Base-by-base conservation (phyloP, 345 rosid species). In the Brassica cretica region DNA sequence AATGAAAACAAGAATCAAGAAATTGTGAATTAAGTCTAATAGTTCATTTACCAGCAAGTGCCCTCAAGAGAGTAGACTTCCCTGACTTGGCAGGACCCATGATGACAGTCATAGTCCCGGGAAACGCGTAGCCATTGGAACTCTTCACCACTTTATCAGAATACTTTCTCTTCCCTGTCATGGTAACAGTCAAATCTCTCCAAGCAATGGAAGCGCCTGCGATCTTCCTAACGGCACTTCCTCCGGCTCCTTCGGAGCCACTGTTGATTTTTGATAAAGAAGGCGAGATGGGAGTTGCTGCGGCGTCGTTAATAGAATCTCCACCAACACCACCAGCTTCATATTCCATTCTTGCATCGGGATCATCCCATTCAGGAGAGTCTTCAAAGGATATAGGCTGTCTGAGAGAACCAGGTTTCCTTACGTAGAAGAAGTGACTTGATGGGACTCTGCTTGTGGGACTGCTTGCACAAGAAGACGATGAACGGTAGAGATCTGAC, bases 11-110 rank as follows among this genome's bases (percentile, higher is more conserved):
- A 58, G 21, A 68, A 35, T 19, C 2, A 44, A 8, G 6, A 56
- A 56, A 2, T 1, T 5, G 15, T 46, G 39, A 1, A 14, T 0
- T 14, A 15, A 41, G 24, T 21, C 6, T 49, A 32, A 32, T 46
- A 46, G 4, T 39, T 21, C 24, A 44, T 9, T 70, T 77, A 95
- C 99, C 99, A 86, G 98, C 91, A 86, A 96, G 88, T 35, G 97
- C 99, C 80, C 92, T 90, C 56, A 96, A 76, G 14, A 96, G 75
- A 0, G 98, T 93, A 62, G 99, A 96, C 84, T 96, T 96, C 78
- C 99, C 99, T 1, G 97, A 96, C 72, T 91, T 91, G 16, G 94
- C 97, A 82, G 99, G 99, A 71, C 99, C 99, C 99, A 96, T 93
- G 71, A 96, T 93, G 0, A 96, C 99, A 1, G 99, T 93, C 91